Evolutionary conservation across 2,329 filamentous ascomycete genomes (phyloP).

Genomic region (Mycogone perniciosa): DNA sequence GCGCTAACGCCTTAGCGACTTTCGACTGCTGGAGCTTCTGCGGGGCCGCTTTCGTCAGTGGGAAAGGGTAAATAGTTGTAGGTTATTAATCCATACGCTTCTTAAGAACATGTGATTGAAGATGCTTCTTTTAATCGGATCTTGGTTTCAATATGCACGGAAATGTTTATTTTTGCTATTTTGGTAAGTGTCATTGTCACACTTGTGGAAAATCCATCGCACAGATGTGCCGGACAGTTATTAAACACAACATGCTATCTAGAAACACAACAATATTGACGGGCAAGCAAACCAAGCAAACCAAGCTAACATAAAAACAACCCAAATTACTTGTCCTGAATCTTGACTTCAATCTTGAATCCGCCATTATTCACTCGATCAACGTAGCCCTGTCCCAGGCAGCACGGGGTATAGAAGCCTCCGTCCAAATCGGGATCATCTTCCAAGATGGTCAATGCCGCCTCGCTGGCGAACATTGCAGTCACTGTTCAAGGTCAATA

Average conservation of each 20-base stretch:
- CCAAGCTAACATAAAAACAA: not conserved
- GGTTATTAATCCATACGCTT: not conserved
- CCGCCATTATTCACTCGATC: constrained; percentile 56
- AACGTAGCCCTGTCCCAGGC: constrained; percentile 60
- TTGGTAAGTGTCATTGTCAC: no score
- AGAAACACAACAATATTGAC: no score
- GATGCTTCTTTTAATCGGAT: not conserved
- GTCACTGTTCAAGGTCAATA: constrained; percentile 45
- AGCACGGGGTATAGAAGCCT: constrained; percentile 66
- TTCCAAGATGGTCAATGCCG: constrained; percentile 57
- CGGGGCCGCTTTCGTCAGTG: not conserved
- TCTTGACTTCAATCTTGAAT: constrained; percentile 54
- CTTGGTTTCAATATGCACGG: no score
- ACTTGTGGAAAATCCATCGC: not conserved
- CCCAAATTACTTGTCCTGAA: constrained; percentile 18
- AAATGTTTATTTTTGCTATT: no score
- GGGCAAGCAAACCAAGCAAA: no score
- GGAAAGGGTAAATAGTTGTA: constrained; percentile 3
- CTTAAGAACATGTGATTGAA: not conserved
- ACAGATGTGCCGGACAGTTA: not conserved
- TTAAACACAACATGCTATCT: not conserved
- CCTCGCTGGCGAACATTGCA: constrained; percentile 56
- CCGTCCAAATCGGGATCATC: constrained; percentile 56
- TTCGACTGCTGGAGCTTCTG: not conserved
- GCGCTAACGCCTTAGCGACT: not conserved